Base-by-base conservation (phyloP, 2,329 filamentous ascomycete species). In the Zymoseptoria crescenta region DNA sequence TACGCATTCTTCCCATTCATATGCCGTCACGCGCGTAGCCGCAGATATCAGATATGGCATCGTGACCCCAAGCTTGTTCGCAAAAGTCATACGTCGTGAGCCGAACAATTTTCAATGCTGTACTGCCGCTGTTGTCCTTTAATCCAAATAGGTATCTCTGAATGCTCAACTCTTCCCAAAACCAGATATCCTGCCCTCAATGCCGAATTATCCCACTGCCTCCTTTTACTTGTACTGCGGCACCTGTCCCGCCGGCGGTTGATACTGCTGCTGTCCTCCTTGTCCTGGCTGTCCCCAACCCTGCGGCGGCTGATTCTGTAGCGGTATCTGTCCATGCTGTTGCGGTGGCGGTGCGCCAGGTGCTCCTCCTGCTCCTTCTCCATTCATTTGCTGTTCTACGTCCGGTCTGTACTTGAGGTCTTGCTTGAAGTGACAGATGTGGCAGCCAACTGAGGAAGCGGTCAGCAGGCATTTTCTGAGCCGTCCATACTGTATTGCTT, bases 341-440 rank as follows among this genome's bases (percentile, higher is more conserved):
- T 24, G 52, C 16, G 16, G 13, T 45, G 35, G 35, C 35, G 35
- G 52, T 10, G 35, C 35, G 16, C 35, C 35, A 2, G 35, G 35
- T 52, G 51, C 51, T 16, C 55, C 59, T 57, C 58, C 61, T 35
- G 58, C 61, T 20, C 63, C 65, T 52, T 66, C 66, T 56, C 62
- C 62, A 19, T 70, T 58, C 71, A 72, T 72, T 62, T 72, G 69
- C 51, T 70, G 66, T 58, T 73, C 67, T 9, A 74, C 73, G 58
- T 74, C 73, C 8, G 73, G 72, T 50, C 72, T 67, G 54, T 70
- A 77, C 69, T 76, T 76, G 65, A 80, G 73, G 63, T 80, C 77
- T 72, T 92, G 87, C 63, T 83, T 81, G 72, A 90, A 91, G 71
- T 87, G 84, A 80, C 88, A 93, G 72, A 91, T 85, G 69, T 84